phyloP scores from a whole-genome alignment of 129 eudicot genomes.

The Daucus carota region DH1_v3.0 NC_030381.2:4205001-4205500 shows the following conservation, averaged over 20 bases:
- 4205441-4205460: conserved; percentile 96
- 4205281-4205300: conserved; percentile 88
- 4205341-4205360: conserved; percentile 83
- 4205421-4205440: conserved; percentile 95
- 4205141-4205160: no score
- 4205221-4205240: conserved; percentile 94
- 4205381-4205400: conserved; percentile 85
- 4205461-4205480: conserved; percentile 91
- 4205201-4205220: no score
- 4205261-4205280: conserved; percentile 50
- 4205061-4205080: no score
- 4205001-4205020: no score
- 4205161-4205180: no score
- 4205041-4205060: no score
- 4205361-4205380: conserved; percentile 91
- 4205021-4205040: no score
- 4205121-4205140: no score
- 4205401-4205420: conserved; percentile 99
- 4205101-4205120: no score
- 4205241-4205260: conserved; percentile 68
- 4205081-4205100: no score
- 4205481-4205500: conserved; percentile 74
- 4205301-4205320: conserved; percentile 88
- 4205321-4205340: conserved; percentile 84
- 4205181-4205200: no score